Percentiles rank a stretch among this genome's conserved stretches.
Evolutionary conservation across 1,284 basidiomycete genomes (phyloP).

Genomic region (Ustilago curta): DNA sequence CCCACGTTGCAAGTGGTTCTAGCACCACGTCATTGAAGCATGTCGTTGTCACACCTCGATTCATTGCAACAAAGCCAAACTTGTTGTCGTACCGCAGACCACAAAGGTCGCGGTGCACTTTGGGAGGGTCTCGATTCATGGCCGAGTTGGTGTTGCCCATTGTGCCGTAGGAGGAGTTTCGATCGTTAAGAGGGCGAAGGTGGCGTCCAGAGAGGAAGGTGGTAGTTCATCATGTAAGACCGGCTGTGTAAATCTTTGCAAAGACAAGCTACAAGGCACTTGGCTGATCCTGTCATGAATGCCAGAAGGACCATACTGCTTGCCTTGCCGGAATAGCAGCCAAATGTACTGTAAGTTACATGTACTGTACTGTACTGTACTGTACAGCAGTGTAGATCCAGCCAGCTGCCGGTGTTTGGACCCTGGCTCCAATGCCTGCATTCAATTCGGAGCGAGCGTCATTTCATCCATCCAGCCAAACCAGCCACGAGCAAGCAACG

Average conservation of each 20-base stretch:
- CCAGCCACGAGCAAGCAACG: conserved; percentile 6
- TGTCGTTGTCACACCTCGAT: conserved; percentile 31
- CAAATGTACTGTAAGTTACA: too few species aligned
- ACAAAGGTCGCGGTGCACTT: conserved; percentile 34
- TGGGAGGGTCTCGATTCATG: conserved; percentile 29
- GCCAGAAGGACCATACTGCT: too few species aligned
- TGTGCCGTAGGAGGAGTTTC: neutral
- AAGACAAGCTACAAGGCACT: neutral
- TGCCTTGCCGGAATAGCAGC: neutral
- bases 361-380: too few species aligned
- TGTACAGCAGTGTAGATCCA: conserved; percentile 21
- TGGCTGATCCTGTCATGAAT: neutral
- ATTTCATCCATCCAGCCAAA: neutral
- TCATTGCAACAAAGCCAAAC: conserved; percentile 35
- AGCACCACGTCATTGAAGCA: conserved; percentile 60
- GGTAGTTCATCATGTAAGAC: neutral
- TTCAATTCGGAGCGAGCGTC: conserved; percentile 6
- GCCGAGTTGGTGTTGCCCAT: conserved; percentile 21
- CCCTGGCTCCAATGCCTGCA: conserved; percentile 1
- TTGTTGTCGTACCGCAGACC: conserved; percentile 36
- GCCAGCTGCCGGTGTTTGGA: conserved; percentile 3
- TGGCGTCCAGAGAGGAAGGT: neutral
- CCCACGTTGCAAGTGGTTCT: conserved; percentile 54
- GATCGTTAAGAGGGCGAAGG: neutral
- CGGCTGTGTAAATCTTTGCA: neutral